Base-by-base conservation (phyloP, 345 rosid species). In the Ceriops decandra region DNA sequence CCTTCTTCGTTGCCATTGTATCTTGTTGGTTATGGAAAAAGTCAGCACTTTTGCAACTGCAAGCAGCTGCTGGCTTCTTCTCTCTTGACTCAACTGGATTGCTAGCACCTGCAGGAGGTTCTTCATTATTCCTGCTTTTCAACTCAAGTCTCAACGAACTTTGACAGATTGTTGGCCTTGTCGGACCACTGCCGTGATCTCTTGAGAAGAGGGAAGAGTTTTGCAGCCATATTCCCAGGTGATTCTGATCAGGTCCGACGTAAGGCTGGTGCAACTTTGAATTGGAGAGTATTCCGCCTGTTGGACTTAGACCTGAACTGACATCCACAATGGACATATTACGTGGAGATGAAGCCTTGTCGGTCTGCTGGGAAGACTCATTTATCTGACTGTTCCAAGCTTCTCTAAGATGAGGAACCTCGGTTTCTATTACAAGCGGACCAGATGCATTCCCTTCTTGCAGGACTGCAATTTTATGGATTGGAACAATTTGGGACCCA, bases 161-260 rank as follows among this genome's bases (percentile, higher is more conserved):
- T 57, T 69, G 58, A 71, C 62, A 4, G 17, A 52, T 52, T 30
- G 59, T 60, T 33, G 54, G 51, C 16, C 42, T 15, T 17, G 60
- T 38, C 47, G 68, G 70, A 53, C 62, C 57, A 7, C 22, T 36
- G 52, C 51, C 52, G 58, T 61, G 47, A 19, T 68, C 67, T 57
- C 66, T 68, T 21, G 72, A 62, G 57, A 77, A 70, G 59, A 52
- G 54, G 66, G 87, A 73, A 63, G 74, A 74, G 65, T 76, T 80
- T 5, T 28, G 58, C 7, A 13, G 49, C 33, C 57, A 63, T 2
- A 42, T 42, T 17, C 17, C 19, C 49, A 42, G 49, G 5, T 49
- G 63, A n/a, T 63, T 58, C 24, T 62, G 62, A 8, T 51, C 71
- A 36, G 79, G 38, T 49, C 62, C 57, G 9, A 73, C 51, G 11